Conservation (phyloP, 176 grass and related monocot genomes). For the Pontederia paniculata region DNA sequence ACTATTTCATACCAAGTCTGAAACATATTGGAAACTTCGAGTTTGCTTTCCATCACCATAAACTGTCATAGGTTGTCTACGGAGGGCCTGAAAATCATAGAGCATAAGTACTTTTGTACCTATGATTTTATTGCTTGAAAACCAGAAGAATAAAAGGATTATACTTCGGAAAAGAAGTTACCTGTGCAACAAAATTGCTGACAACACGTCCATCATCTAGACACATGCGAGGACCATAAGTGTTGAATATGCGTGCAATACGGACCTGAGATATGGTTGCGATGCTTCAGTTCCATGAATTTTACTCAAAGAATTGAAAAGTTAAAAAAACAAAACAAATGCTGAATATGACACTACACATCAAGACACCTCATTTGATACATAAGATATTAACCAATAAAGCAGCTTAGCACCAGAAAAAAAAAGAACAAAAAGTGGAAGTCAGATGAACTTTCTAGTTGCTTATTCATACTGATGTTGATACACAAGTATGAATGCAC, state of each 20-base stretch:
- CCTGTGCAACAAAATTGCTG: slow-evolving; percentile 95
- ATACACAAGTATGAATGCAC: too few relatives aligned
- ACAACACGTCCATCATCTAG: slow-evolving; percentile 89
- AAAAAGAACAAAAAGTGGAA: too few relatives aligned
- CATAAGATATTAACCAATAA: too few relatives aligned
- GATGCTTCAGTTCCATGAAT: not conserved
- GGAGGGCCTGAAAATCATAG: slow-evolving; percentile 42
- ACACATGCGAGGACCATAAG: slow-evolving; percentile 91
- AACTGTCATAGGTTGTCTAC: slow-evolving; percentile 80
- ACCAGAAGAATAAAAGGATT: not conserved
- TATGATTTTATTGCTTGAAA: not conserved
- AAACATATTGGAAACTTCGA: slow-evolving; percentile 89
- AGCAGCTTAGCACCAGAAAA: too few relatives aligned
- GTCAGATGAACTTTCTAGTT: too few relatives aligned
- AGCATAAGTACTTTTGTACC: not conserved
- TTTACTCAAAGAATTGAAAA: not conserved
- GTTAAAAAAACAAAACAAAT: too few relatives aligned
- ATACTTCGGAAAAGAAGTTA: slow-evolving; percentile 17
- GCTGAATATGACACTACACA: too few relatives aligned
- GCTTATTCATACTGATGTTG: too few relatives aligned
- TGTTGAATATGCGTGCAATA: slow-evolving; percentile 96
- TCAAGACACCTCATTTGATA: too few relatives aligned
- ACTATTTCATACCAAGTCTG: slow-evolving; percentile 58
- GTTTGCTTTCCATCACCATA: slow-evolving; percentile 97
- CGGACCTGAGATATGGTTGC: slow-evolving; percentile 46